Base-by-base conservation (phyloP, 345 rosid genomes). In the Abelmoschus esculentus region DNA sequence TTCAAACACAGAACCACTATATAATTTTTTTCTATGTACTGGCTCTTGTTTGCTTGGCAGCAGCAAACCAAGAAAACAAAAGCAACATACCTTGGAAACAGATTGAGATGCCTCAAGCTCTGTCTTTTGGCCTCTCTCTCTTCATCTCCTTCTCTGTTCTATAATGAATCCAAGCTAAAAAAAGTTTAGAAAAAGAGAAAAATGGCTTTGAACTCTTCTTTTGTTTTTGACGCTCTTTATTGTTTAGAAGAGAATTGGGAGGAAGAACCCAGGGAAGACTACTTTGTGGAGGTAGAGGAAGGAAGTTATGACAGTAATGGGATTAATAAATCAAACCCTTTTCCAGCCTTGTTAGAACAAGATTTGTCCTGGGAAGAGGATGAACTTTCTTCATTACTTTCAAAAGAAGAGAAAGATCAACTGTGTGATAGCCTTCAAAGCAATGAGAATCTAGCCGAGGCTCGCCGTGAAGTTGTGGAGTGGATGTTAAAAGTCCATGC, bases 171-270 rank as follows among this genome's bases (percentile, higher is more conserved):
- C 70, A 73, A 82, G 74, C 72, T 79, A 82, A 64, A 9, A 8
- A 14, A 47, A 46, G 26, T 22, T 22, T 22, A 22, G 26, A 22
- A n/a, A n/a, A n/a, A 46, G 52, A 47, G 52, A 47, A 49, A 54
- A 83, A 86, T 84, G 93, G 80, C 80, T 70, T 73, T 67, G 38
- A 62, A 76, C 69, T 64, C 84, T 44, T 31, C 74, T 15, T 73
- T 75, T 14, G 76, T 71, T 36, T 34, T 66, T 9, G 90, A 83
- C 66, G 69, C 78, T 58, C 90, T 87, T 66, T 86, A 84, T 75
- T 89, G 90, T 72, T 76, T 83, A 2, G 90, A 89, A 72, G 85
- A 83, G 68, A 82, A 82, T 61, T 88, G 83, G 83, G 87, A 79
- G 59, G 80, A 69, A 17, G 83, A 73, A 10, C 56, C 67, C 5